Conservation (phyloP, 805 yeast species). For the Kockiozyma suomiensis region DNA sequence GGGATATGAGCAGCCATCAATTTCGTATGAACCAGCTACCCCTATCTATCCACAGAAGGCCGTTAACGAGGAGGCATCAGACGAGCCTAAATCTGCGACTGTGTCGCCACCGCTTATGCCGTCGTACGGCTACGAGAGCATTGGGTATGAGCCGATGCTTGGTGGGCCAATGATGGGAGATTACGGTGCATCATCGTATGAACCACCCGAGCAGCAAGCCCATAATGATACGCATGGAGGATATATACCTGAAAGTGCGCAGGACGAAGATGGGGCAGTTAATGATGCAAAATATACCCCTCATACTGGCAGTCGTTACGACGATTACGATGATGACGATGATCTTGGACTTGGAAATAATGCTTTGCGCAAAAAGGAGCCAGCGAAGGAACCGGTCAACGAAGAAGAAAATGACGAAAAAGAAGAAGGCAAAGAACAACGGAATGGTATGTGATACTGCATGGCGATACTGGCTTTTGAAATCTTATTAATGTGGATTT, state of each 20-base stretch:
- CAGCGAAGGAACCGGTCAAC: conserved; percentile 50
- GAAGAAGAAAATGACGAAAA: conserved; percentile 50
- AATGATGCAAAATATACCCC: neutral
- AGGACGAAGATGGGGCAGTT: neutral
- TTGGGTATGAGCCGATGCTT: conserved; percentile 5
- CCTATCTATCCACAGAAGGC: neutral
- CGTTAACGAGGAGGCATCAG: neutral
- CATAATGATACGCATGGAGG: neutral
- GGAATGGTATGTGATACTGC: conserved; percentile 6
- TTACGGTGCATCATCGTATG: conserved; percentile 3
- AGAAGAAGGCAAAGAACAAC: conserved; percentile 39
- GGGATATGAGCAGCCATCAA: neutral
- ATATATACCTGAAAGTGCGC: neutral
- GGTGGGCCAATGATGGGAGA: conserved; percentile 14
- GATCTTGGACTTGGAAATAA: conserved; percentile 35
- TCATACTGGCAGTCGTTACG: neutral
- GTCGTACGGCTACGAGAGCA: conserved; percentile 4
- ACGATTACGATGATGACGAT: conserved; percentile 26
- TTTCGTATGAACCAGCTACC: conserved; percentile 1
- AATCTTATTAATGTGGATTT: neutral
- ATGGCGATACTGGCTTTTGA: neutral
- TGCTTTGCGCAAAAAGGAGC: conserved; percentile 36
- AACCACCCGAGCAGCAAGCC: conserved; percentile 5
- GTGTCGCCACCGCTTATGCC: conserved; percentile 1
- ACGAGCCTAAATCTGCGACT: neutral